Percentiles rank a stretch among this genome's conserved stretches.
Conservation (phyloP, 768 basidiomycete species). For the Neoboletus magnificus region DNA sequence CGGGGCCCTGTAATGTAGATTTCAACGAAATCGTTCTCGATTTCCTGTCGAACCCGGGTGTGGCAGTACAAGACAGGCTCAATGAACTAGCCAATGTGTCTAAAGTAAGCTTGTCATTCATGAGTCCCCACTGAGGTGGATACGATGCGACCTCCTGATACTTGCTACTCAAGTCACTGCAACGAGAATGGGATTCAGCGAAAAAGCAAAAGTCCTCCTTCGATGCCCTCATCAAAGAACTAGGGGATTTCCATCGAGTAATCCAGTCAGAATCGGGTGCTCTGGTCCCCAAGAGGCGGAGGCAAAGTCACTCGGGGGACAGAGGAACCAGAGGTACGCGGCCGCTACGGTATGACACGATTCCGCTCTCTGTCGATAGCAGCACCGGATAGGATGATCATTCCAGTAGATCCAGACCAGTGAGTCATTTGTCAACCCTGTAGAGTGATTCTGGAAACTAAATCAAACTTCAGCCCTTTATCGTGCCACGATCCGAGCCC, state of each 20-base stretch:
- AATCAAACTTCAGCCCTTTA: background rate
- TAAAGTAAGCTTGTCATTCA: conserved; percentile 1
- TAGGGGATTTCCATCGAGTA: conserved; percentile 1
- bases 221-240: conserved; percentile 6
- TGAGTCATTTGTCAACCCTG: background rate
- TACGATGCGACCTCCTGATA: background rate
- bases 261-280: background rate
- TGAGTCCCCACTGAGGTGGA: no score
- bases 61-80: conserved; percentile 8
- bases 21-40: conserved; percentile 21
- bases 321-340: background rate
- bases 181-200: conserved; percentile 6
- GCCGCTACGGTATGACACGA: background rate
- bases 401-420: conserved; percentile 8
- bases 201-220: conserved; percentile 10
- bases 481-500: background rate
- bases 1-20: background rate
- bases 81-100: conserved; percentile 11
- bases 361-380: background rate
- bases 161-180: conserved; percentile 6
- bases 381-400: background rate
- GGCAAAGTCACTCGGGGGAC: background rate
- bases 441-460: background rate
- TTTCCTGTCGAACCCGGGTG: conserved; percentile 12
- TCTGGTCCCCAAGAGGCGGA: background rate